Percentiles rank a stretch among this genome's conserved stretches.
These are phyloP conservation scores for Parmales sp. DNA, from an alignment of 108 stramenopile species.

Conservation along the genomic window DNA sequence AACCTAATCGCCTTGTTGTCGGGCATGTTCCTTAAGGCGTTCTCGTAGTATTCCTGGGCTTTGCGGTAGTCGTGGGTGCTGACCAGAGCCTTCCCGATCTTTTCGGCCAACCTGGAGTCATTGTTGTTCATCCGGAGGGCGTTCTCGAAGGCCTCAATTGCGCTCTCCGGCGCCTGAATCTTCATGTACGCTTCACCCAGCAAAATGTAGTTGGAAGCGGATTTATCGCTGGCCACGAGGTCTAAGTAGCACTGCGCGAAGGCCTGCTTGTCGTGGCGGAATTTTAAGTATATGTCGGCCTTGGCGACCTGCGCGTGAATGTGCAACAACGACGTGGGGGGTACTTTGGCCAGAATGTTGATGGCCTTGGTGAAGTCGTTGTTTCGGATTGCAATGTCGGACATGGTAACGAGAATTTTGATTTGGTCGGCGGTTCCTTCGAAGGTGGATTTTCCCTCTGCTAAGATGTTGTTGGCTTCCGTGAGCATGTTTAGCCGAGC, in stretches of 20 bases:
- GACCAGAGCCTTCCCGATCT: conserved; percentile 40
- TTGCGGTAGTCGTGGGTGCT: conserved; percentile 46
- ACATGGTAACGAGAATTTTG: conserved; percentile 34
- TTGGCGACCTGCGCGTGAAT: conserved; percentile 30
- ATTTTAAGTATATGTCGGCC: conserved; percentile 40
- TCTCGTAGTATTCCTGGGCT: conserved; percentile 48
- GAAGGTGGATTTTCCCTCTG: conserved; percentile 16
- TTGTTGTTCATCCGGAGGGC: conserved; percentile 34
- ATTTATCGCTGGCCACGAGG: conserved; percentile 27
- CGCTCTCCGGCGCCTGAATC: conserved; percentile 41
- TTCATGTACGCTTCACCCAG: conserved; percentile 57
- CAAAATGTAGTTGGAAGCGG: conserved; percentile 20
- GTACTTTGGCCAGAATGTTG: conserved; percentile 28
- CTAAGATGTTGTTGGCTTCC: conserved; percentile 19
- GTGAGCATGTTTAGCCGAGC: not conserved
- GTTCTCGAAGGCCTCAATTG: conserved; percentile 42
- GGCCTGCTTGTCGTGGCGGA: conserved; percentile 36
- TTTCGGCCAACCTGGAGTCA: conserved; percentile 26
- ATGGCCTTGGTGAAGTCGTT: conserved; percentile 39
- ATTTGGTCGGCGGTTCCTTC: conserved; percentile 37
- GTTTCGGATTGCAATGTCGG: conserved; percentile 28
- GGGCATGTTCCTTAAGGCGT: conserved; percentile 30
- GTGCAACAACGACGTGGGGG: conserved; percentile 23
- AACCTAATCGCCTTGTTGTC: conserved; percentile 17
- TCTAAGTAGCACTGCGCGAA: conserved; percentile 41